phyloP scores from a whole-genome alignment of 1,139 yeast genomes.

The Hemisphaericaspora subhashii region DNA sequence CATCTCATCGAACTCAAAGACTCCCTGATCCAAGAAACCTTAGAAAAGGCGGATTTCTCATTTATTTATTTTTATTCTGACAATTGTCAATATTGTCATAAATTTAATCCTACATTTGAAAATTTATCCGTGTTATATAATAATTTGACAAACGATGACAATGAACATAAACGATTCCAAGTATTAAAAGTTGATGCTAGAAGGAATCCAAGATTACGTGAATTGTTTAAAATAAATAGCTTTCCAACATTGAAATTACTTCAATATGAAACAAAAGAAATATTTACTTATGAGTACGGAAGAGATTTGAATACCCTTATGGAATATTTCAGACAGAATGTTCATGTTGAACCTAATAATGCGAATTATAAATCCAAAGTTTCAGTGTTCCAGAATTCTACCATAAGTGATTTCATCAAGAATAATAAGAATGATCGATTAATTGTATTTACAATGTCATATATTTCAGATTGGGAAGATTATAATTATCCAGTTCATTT shows the following conservation, averaged over 20 bases:
- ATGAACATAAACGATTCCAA: slow-evolving; percentile 23
- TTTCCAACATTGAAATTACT: slow-evolving; percentile 38
- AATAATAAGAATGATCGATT: slow-evolving; percentile 16
- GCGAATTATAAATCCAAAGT: slow-evolving; percentile 19
- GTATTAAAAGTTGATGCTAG: slow-evolving; percentile 32
- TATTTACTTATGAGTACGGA: slow-evolving; percentile 21
- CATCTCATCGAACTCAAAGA: slow-evolving; percentile 22
- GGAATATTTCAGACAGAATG: slow-evolving; percentile 9
- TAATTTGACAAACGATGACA: slow-evolving; percentile 10
- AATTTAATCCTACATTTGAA: slow-evolving; percentile 38
- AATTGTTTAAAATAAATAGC: slow-evolving; percentile 25
- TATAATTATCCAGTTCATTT: slow-evolving; percentile 36
- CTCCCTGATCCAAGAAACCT: slow-evolving; percentile 16
- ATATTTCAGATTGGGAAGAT: slow-evolving; percentile 31
- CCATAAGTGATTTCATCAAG: slow-evolving; percentile 2
- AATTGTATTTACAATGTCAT: slow-evolving; percentile 28
- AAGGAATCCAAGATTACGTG: slow-evolving; percentile 22
- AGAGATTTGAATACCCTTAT: slow-evolving; percentile 27
- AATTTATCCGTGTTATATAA: slow-evolving; percentile 31
- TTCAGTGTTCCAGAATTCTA: not conserved
- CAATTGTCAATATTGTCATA: slow-evolving; percentile 36
- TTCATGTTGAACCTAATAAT: slow-evolving; percentile 21
- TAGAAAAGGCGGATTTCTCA: slow-evolving; percentile 30
- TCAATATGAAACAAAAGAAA: slow-evolving; percentile 28
- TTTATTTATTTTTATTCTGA: slow-evolving; percentile 44